Base-by-base conservation (phyloP, 1,139 yeast genomes). In the Yamadazyma atmosphaerica region DNA sequence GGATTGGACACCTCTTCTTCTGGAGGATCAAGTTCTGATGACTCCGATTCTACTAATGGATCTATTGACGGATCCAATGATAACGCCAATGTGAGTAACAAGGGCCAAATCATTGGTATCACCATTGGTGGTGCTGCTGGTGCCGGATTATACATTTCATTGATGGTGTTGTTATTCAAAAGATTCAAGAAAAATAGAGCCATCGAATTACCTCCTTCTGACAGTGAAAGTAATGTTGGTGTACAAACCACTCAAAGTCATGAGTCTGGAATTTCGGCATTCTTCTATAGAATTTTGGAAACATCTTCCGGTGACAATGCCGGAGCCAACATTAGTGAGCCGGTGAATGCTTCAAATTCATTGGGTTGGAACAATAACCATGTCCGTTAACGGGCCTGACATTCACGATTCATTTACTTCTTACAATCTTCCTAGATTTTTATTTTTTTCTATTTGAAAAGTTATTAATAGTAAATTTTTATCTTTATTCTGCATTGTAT, bases 61-160 rank as follows among this genome's bases (percentile, higher is more conserved):
- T 72, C 79, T 2, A 60, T 72, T 46, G 79, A 71, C 44, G 54
- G 60, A 4, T 39, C 49, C 12, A 31, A 32, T 12, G 14, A 35
- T 12, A 29, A 35, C 9, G 54, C 53, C 24, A 36, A 47, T 14
- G 39, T 52, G 1, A 41, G 54, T 30, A 57, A 58, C 42, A 67
- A 65, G 35, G 75, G 72, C 17, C 69, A 68, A 41, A 66, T 80
- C 32, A 75, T 80, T 14, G 86, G 84, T 26, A 67, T 82, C 24
- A 72, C 83, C 19, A 65, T 83, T 35, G 89, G 89, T 40, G 78
- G 86, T n/a, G 78, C 82, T 17, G 75, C 77, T 19, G 92, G 90
- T 39, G 77, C 82, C 41, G 65, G 74, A 5, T 57, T 74, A 18
- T 83, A 82, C 58, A 64, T 83, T 57, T 64, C 77, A 1, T 63